phyloP scores from a whole-genome alignment of 2,329 filamentous ascomycete genomes.

The Plenodomus lindquistii region DNA sequence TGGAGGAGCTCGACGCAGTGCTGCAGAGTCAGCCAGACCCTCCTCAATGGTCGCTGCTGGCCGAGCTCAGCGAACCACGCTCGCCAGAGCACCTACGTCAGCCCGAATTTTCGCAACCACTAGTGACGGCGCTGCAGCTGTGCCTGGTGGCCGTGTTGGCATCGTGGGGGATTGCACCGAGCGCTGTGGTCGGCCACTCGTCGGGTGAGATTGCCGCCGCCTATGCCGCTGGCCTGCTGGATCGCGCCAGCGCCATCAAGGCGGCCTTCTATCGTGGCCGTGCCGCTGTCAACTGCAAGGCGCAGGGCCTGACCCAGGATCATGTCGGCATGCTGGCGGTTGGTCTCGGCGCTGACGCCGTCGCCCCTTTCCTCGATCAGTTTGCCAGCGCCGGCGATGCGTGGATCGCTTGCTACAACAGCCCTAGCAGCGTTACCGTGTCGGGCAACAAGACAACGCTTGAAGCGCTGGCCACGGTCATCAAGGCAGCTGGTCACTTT shows the following conservation, averaged over 20 bases:
- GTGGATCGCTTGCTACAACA: constrained; percentile 46
- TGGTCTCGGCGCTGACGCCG: constrained; percentile 12
- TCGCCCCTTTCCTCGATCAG: constrained; percentile 9
- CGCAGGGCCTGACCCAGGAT: constrained; percentile 6
- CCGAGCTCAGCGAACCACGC: constrained; percentile 8
- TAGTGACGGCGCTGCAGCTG: no score
- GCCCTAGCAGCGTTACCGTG: constrained; percentile 47
- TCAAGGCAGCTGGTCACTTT: constrained; percentile 46
- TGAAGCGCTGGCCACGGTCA: constrained; percentile 28
- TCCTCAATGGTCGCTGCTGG: constrained; percentile 13
- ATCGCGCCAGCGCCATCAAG: no score
- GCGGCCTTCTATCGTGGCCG: no score
- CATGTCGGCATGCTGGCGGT: constrained; percentile 24
- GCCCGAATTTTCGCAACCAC: constrained; percentile 17
- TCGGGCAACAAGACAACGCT: constrained; percentile 50
- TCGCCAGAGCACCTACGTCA: not conserved
- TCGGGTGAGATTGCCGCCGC: no score
- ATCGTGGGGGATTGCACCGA: no score
- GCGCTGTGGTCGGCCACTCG: no score
- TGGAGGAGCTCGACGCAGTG: constrained; percentile 16
- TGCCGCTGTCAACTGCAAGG: constrained; percentile 33
- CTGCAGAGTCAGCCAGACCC: constrained; percentile 6
- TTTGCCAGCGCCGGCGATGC: no score
- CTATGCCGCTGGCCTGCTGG: no score
- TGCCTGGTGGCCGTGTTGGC: no score